Percentiles rank a stretch among this genome's conserved stretches.
phyloP scores from a whole-genome alignment of 768 basidiomycete species.

The Boletales sp. region DNA sequence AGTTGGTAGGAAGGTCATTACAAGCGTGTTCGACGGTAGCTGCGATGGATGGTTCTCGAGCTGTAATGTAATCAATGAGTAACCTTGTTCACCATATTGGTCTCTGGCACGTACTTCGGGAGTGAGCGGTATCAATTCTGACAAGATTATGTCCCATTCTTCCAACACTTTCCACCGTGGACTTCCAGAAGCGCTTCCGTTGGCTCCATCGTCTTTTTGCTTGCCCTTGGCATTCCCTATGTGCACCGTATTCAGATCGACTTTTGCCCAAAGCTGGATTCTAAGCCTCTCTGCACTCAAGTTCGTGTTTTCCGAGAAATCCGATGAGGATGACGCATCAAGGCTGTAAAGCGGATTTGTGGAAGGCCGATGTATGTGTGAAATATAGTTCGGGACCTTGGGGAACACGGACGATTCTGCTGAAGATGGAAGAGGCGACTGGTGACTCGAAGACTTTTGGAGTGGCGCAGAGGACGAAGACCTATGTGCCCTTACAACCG shows the following conservation, averaged over 20 bases:
- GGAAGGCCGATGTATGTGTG: slow-evolving; percentile 75
- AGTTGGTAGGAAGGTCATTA: slow-evolving; percentile 62
- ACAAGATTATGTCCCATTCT: slow-evolving; percentile 62
- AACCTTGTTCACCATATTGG: slow-evolving; percentile 8
- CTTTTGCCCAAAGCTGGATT: slow-evolving; percentile 58
- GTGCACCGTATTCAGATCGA: slow-evolving; percentile 17
- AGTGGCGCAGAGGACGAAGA: slow-evolving; percentile 22
- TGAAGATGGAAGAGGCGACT: slow-evolving; percentile 19
- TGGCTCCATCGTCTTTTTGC: slow-evolving; percentile 35
- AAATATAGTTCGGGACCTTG: slow-evolving; percentile 64
- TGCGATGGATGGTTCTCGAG: slow-evolving; percentile 37
- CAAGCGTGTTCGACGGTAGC: slow-evolving; percentile 71
- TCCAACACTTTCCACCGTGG: slow-evolving; percentile 61
- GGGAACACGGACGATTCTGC: slow-evolving; percentile 10
- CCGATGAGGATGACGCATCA: slow-evolving; percentile 46
- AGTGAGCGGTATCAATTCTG: slow-evolving; percentile 53
- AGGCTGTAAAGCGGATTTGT: slow-evolving; percentile 76
- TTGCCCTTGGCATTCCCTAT: slow-evolving; percentile 40
- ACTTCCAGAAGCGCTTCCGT: slow-evolving; percentile 16
- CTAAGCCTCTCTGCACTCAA: slow-evolving; percentile 49
- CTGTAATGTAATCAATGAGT: slow-evolving; percentile 22
- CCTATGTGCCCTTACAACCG: slow-evolving; percentile 19
- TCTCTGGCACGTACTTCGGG: slow-evolving; percentile 50
- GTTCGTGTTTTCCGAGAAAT: slow-evolving; percentile 55
- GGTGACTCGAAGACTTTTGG: slow-evolving; percentile 25